A percentile compares a stretch with the other conserved stretches of the same genome.
phyloP scores from a whole-genome alignment of 345 rosid species.

The Salix dunnii region DNA sequence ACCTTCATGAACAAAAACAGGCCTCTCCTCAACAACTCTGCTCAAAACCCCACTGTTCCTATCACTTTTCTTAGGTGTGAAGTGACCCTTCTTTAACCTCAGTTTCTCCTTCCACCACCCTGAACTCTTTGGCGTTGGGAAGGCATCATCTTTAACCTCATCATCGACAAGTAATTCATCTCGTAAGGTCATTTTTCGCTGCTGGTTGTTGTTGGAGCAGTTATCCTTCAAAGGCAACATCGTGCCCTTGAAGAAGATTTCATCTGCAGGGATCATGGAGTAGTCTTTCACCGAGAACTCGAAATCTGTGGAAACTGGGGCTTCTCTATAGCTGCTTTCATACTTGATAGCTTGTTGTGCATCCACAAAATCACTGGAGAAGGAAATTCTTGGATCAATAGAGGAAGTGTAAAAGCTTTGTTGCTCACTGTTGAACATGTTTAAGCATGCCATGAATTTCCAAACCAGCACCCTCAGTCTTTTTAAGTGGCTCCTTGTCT shows the following conservation, averaged over 20 bases:
- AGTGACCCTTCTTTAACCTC: constrained; percentile 34
- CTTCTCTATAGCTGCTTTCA: constrained; percentile 60
- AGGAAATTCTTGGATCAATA: constrained; percentile 88
- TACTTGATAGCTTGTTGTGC: constrained; percentile 30
- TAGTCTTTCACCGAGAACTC: constrained; percentile 54
- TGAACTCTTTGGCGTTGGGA: constrained; percentile 33
- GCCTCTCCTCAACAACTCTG: constrained; percentile 38
- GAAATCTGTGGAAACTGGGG: constrained; percentile 81
- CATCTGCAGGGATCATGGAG: constrained; percentile 67
- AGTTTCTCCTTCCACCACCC: constrained; percentile 58
- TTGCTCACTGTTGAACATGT: constrained; percentile 50
- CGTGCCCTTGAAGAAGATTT: constrained; percentile 72
- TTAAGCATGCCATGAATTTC: constrained; percentile 30
- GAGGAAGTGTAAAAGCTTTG: constrained; percentile 22
- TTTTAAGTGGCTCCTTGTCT: constrained; percentile 11
- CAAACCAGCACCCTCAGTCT: constrained; percentile 6
- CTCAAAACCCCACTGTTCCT: constrained; percentile 25
- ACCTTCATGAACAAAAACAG: constrained; percentile 16
- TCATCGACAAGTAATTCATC: constrained; percentile 55
- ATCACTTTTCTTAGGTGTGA: constrained; percentile 22
- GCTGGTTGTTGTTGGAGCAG: constrained; percentile 15
- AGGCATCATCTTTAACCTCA: constrained; percentile 24
- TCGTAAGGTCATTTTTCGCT: constrained; percentile 53
- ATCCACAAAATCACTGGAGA: constrained; percentile 73
- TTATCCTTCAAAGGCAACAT: constrained; percentile 58